phyloP scores from a whole-genome alignment of 768 basidiomycete genomes.

The Mrakia frigida region DNA sequence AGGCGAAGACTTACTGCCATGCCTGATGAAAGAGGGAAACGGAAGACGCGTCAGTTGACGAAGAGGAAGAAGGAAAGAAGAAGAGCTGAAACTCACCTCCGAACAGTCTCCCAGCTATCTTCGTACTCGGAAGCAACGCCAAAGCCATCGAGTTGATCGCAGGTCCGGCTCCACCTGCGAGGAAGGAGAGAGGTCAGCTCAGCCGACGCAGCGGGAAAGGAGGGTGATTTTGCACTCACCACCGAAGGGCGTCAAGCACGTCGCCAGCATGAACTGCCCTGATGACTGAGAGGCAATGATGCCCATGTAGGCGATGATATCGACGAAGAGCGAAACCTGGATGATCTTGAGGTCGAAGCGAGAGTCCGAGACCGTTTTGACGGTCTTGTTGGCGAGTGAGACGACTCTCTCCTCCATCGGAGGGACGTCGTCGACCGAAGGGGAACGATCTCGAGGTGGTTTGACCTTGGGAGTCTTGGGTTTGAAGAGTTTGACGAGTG shows the following conservation, averaged over 20 bases:
- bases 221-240: no score
- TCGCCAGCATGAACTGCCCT: conserved; percentile 53
- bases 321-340: conserved; percentile 58
- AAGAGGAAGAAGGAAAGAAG: background rate
- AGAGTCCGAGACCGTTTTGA: conserved; percentile 31
- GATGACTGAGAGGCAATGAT: conserved; percentile 53
- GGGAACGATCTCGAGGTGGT: background rate
- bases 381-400: background rate
- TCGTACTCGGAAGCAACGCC: conserved; percentile 53
- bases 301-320: conserved; percentile 52
- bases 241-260: conserved; percentile 56
- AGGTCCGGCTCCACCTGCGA: conserved; percentile 55
- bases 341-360: conserved; percentile 69
- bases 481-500: conserved; percentile 55
- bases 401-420: conserved; percentile 39
- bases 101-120: conserved; percentile 68
- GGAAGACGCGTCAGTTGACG: background rate
- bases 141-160: conserved; percentile 67
- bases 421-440: conserved; percentile 19
- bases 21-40: background rate
- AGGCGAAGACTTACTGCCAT: conserved; percentile 49
- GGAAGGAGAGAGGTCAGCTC: no score
- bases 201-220: no score
- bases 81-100: conserved; percentile 50
- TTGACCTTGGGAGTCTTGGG: conserved; percentile 39